Conservation (phyloP, 352 stramenopile genomes). For the Globisporangium middletonii region DNA sequence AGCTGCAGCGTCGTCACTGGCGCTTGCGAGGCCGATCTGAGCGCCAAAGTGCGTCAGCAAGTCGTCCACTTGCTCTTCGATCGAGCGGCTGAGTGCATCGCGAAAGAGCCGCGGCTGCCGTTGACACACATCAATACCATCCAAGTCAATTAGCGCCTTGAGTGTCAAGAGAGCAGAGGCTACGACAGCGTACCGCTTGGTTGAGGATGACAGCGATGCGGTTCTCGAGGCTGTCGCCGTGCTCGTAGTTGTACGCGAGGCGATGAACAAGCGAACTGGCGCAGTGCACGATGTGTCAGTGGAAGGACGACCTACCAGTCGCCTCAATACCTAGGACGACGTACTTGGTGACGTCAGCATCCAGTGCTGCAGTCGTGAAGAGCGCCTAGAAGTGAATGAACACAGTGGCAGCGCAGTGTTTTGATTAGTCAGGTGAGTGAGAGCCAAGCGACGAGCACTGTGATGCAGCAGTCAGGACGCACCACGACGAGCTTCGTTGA, state of each 20-base stretch:
- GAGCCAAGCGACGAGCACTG: neutral
- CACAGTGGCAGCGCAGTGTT: too few species aligned
- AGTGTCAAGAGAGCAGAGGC: neutral
- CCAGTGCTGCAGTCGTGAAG: constrained; percentile 27
- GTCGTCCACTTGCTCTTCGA: constrained; percentile 31
- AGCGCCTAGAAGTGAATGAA: constrained; percentile 18
- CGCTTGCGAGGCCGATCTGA: constrained; percentile 2
- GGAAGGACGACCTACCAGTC: neutral
- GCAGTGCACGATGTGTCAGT: neutral
- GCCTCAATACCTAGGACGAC: neutral
- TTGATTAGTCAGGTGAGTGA: neutral
- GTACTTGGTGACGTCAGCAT: constrained; percentile 26
- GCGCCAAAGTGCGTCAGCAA: constrained; percentile 18
- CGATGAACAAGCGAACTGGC: constrained; percentile 28
- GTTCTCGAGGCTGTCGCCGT: constrained; percentile 18
- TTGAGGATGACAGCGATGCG: constrained; percentile 22
- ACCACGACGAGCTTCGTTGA: constrained; percentile 35
- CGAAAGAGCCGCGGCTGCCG: constrained; percentile 30
- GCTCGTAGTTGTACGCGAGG: constrained; percentile 47
- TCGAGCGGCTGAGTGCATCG: constrained; percentile 23
- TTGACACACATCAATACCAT: neutral
- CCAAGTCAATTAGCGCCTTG: neutral
- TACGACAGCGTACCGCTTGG: constrained; percentile 19
- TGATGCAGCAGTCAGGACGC: neutral
- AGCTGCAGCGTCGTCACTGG: neutral